phyloP scores from a whole-genome alignment of 1,284 basidiomycete species.

The Ceratobasidium sp. region DNA sequence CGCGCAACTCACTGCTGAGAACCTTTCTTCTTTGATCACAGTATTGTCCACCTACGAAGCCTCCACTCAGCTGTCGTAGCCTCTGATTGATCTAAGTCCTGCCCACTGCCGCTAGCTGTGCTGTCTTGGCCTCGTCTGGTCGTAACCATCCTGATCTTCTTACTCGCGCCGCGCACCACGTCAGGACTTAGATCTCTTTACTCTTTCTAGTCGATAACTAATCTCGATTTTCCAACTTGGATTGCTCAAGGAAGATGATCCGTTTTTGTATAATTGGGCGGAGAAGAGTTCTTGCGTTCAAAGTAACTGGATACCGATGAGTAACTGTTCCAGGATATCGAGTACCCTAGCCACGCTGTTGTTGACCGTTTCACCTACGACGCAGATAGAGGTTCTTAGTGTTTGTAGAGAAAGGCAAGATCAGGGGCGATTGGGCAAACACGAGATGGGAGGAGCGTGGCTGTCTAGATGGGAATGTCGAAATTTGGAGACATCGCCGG shows the following conservation, averaged over 20 bases:
- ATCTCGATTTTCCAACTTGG: neutral
- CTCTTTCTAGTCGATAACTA: constrained; percentile 88
- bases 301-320: constrained; percentile 84
- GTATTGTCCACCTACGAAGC: constrained; percentile 51
- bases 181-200: constrained; percentile 83
- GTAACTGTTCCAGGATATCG: constrained; percentile 91
- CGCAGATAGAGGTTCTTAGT: constrained; percentile 94
- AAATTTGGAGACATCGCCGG: constrained; percentile 80
- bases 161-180: constrained; percentile 86
- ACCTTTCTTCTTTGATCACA: constrained; percentile 9
- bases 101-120: constrained; percentile 67
- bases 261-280: constrained; percentile 94
- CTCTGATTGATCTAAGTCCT: constrained; percentile 37
- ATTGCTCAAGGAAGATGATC: constrained; percentile 98
- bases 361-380: constrained; percentile 92
- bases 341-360: constrained; percentile 91
- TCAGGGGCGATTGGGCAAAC: constrained; percentile 83
- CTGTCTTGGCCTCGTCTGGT: constrained; percentile 92
- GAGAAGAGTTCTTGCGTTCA: constrained; percentile 96
- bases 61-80: constrained; percentile 52
- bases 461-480: constrained; percentile 96
- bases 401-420: constrained; percentile 88
- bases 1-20: neutral
- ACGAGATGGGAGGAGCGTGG: constrained; percentile 84
- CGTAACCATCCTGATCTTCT: constrained; percentile 94